Evolutionary conservation across 179 eudicot genomes (phyloP), one percentile per base, ranked within the genome.

Genomic region (Pouteria campechiana): DNA sequence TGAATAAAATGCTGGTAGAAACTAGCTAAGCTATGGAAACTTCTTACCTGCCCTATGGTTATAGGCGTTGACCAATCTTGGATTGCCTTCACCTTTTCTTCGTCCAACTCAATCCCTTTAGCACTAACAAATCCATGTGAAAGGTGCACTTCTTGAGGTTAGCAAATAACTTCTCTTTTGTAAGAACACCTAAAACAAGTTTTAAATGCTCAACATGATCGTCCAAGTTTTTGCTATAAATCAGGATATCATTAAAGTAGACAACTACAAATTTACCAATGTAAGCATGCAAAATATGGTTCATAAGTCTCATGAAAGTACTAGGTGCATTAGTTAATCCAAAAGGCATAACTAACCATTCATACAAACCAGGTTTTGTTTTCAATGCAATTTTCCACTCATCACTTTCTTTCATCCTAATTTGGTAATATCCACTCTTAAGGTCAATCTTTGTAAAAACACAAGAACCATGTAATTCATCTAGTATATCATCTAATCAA

Each of bases 371-470:
- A 2, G 29, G 25, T 7, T 45, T 45, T 0, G 17, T 46, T 8
- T 46, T 46, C 15, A 46, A 46, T 14, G 38, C 27, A 1, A 30
- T 46, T 9, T 32, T 46, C 40, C 52, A 46, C 23, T 46, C 52
- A 33, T 46, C 52, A 6, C 40, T 30, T 0, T 27, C 10, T 3
- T 40, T 8, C 7, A 46, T 46, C 1, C 29, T 6, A 18, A 46
- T 32, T 6, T 46, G 40, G n/a, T 46, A 40, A 32, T 46, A 46
- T 4, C 38, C 25, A 19, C 27, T 46, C 9, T 28, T 17, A 3
- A 17, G 15, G 22, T 32, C 38, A 18, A 46, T 46, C 9, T 42
- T 42, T 42, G 31, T 23, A 2, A 45, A 45, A 5, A 45, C 0
- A n/a, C n/a, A n/a, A n/a, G n/a, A n/a, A n/a, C n/a, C n/a, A n/a